Base-by-base conservation (phyloP, 805 yeast genomes). In the Limtongia smithiae region DNA sequence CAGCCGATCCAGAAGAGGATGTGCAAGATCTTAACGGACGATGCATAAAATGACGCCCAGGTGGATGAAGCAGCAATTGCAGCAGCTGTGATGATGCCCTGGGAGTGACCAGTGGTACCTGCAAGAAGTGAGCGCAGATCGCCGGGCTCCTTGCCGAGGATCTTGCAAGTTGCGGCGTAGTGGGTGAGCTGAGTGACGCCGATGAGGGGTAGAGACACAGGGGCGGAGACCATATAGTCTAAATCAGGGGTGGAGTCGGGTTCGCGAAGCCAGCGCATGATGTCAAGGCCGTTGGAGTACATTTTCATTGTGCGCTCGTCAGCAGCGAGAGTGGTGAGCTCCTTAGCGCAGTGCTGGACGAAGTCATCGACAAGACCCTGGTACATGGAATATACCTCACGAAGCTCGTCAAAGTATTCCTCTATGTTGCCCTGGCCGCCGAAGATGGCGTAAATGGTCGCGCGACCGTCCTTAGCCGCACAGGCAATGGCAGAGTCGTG, bases 341-440 rank as follows among this genome's bases (percentile, higher is more conserved):
- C 80, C 21, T 75, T 71, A 58, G 91, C 88, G 50, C 88, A 79
- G 59, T 80, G 76, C 55, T 73, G 70, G 60, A 93, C 76, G 60
- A 91, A 80, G 61, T 84, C 91, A 21, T 76, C 69, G 48, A 89
- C 73, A 55, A 91, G 74, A 24, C 86, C 85, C 58, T 82, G 76
- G 75, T 93, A 93, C 51, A 82, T 76, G 57, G 79, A 72, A 74
- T 85, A 83, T 51, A 90, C 68, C 58, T 88, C 94, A 68, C 95
- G 82, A 66, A 93, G 79, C 74, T 93, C 99, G 67, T 90, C 96
- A 62, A 93, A 93, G 74, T 88, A 93, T 68, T 93, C 97, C 66
- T 93, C 97, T 45, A 95, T 83, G 74, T 88, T 91, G 71, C 99
- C 99, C 75, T 93, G 99, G 64, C 99, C 99, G 67, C 99, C 98